Evolutionary conservation across 2,329 filamentous ascomycete species (phyloP), one percentile per base, ranked within the genome.

Genomic region (Colletotrichum sp.): DNA sequence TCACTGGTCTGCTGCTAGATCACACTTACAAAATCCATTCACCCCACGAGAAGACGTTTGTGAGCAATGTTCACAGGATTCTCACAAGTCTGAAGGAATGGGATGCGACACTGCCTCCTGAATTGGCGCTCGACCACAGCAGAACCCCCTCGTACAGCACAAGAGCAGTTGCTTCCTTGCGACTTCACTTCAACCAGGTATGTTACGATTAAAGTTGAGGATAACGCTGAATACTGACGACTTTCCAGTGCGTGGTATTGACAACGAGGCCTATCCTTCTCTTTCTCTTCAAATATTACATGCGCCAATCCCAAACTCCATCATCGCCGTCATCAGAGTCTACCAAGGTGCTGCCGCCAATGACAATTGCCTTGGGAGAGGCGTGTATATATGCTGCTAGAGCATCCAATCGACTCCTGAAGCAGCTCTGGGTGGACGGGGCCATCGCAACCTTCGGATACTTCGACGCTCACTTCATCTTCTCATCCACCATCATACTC

Each of bases 401-500:
- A 9, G 78, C 80, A 3, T 82, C 80, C 0, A 81, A 79, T 0
- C 79, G 78, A 0, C 78, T 82, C 8, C 79, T 80, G 0, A 79
- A 81, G 8, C 72, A 77, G 1, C 74, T 82, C 0, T 82, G 82
- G 15, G 28, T 82, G 3, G 80, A 82, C 13, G 80, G 80, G 0
- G 78, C 79, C 0, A 79, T 82, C 0, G 81, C 81, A 1, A 82
- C 80, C 0, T 82, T 80, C 64, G 81, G 81, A 4, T 82, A 81
- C 43, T 82, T 79, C 79, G 81, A 82, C 8, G 81, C 81, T 0
- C 81, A 82, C 61, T 80, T 82, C 43, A 78, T 82, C n/a, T 82
- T 82, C 55, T 81, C 81, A 2, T 79, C 81, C 1, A 78, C 81
- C 0, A 78, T 82, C 55, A 75, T 82, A 0, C 77, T 82, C 0